These are phyloP conservation scores for Terana coerulea DNA, from an alignment of 768 basidiomycete genomes.

Conservation along the genomic window DNA sequence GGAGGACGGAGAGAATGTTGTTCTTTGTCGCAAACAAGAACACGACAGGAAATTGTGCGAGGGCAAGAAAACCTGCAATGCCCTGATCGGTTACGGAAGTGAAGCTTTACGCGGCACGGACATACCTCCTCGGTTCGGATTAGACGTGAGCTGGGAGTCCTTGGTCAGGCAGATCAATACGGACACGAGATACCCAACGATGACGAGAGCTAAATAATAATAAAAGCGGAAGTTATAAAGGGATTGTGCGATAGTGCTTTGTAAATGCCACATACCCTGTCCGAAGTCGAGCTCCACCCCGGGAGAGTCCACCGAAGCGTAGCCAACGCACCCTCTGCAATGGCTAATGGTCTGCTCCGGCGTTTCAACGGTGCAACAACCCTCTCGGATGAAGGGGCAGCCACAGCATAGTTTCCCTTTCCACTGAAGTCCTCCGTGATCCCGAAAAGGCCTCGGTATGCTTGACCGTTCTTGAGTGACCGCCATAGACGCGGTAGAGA, in stretches of 20 bases:
- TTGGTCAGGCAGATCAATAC: slow-evolving; percentile 59
- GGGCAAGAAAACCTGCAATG: slow-evolving; percentile 53
- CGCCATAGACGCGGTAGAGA: slow-evolving; percentile 44
- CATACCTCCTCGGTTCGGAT: slow-evolving; percentile 76
- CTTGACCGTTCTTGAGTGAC: slow-evolving; percentile 37
- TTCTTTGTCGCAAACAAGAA: slow-evolving; percentile 59
- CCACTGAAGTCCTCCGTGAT: slow-evolving; percentile 43
- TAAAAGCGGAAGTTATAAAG: slow-evolving; percentile 28
- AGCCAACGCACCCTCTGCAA: slow-evolving; percentile 30
- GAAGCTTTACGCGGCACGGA: slow-evolving; percentile 49
- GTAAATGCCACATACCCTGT: too few relatives aligned
- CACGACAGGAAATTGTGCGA: slow-evolving; percentile 55
- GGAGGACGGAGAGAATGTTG: slow-evolving; percentile 41
- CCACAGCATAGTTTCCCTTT: slow-evolving; percentile 29
- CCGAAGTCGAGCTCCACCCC: slow-evolving; percentile 45
- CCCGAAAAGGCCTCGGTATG: slow-evolving; percentile 45
- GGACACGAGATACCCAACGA: slow-evolving; percentile 50
- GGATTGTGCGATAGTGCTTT: too few relatives aligned
- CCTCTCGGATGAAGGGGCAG: slow-evolving; percentile 19
- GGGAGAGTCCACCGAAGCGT: slow-evolving; percentile 47
- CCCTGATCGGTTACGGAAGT: not conserved
- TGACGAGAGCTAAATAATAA: slow-evolving; percentile 51
- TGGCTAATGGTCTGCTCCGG: slow-evolving; percentile 35
- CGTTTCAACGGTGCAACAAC: not conserved
- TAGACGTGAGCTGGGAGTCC: slow-evolving; percentile 55